A percentile compares a stretch with the other conserved stretches of the same genome.
Evolutionary conservation across 163 green algal species (phyloP).

Genomic region (Picocystis sp.): DNA sequence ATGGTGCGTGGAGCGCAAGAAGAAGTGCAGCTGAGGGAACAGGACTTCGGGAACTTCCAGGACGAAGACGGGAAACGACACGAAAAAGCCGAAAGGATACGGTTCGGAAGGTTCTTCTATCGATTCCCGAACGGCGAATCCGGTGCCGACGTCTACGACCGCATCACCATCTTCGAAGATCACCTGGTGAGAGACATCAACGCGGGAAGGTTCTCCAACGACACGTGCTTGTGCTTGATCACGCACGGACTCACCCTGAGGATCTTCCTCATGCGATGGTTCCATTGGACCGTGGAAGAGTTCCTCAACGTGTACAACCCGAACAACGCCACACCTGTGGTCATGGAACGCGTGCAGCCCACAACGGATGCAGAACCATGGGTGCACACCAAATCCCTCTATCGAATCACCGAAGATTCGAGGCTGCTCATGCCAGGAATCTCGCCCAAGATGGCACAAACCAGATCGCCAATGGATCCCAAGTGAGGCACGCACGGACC

Average conservation of each 20-base stretch:
- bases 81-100: slow-evolving; percentile 37
- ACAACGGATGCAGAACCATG: slow-evolving; percentile 10
- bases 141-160: slow-evolving; percentile 71
- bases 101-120: slow-evolving; percentile 83
- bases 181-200: slow-evolving; percentile 93
- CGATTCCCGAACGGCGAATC: slow-evolving; percentile 85
- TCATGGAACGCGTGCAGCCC: slow-evolving; percentile 28
- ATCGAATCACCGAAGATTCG: slow-evolving; percentile 27
- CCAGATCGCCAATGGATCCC: too few relatives aligned
- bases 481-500: too few relatives aligned
- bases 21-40: slow-evolving; percentile 68
- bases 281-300: slow-evolving; percentile 41
- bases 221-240: slow-evolving; percentile 67
- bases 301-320: slow-evolving; percentile 43
- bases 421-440: slow-evolving; percentile 27
- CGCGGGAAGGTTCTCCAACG: slow-evolving; percentile 50
- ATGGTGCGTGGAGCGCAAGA: slow-evolving; percentile 47
- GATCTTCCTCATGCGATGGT: slow-evolving; percentile 86
- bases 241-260: slow-evolving; percentile 73
- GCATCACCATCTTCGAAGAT: slow-evolving; percentile 66
- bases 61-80: slow-evolving; percentile 38
- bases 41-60: slow-evolving; percentile 32
- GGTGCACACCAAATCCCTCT: slow-evolving; percentile 48
- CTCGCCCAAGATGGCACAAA: slow-evolving; percentile 28
- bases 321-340: slow-evolving; percentile 39